These are phyloP conservation scores for Linnemannia schmuckeri DNA, from an alignment of 192 early-diverging fungal species.

Conservation along the genomic window DNA sequence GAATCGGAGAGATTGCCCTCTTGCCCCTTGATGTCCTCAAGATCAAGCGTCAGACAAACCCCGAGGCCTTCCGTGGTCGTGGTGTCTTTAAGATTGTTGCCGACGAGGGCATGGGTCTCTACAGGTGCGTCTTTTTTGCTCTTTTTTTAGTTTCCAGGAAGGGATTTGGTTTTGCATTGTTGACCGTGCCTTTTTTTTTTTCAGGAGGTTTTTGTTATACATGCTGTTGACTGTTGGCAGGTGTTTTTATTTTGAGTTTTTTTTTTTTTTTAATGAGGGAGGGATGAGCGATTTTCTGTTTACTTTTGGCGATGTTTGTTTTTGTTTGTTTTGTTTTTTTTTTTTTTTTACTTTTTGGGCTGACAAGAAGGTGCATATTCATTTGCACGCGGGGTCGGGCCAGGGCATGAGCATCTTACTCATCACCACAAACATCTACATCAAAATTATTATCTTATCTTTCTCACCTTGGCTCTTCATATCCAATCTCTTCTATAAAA, in stretches of 20 bases:
- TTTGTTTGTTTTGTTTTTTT: conserved; percentile 1
- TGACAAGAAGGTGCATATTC: not conserved
- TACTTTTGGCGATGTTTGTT: not conserved
- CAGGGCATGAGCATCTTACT: not conserved
- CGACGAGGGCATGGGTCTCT: conserved; percentile 93
- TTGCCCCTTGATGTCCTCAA: conserved; percentile 97
- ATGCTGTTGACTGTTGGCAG: not conserved
- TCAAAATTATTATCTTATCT: conserved; percentile 8
- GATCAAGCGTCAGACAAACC: conserved; percentile 98
- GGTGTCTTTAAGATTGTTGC: conserved; percentile 80
- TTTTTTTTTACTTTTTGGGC: conserved; percentile 7
- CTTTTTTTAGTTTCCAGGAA: not conserved
- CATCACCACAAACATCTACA: conserved; percentile 1
- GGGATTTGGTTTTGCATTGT: not conserved
- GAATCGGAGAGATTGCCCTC: conserved; percentile 97
- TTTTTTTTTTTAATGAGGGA: not conserved
- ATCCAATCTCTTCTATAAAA: not conserved
- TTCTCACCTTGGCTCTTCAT: not conserved
- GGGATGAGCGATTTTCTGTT: conserved; percentile 10
- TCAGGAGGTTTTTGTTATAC: not conserved
- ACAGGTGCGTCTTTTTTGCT: conserved; percentile 68
- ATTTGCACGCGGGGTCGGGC: conserved; percentile 1
- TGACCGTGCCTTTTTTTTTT: not conserved
- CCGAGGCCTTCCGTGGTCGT: conserved; percentile 88
- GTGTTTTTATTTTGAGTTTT: not conserved